phyloP scores from a whole-genome alignment of 176 grass and related monocot species.

The Carex scoparia region DNA sequence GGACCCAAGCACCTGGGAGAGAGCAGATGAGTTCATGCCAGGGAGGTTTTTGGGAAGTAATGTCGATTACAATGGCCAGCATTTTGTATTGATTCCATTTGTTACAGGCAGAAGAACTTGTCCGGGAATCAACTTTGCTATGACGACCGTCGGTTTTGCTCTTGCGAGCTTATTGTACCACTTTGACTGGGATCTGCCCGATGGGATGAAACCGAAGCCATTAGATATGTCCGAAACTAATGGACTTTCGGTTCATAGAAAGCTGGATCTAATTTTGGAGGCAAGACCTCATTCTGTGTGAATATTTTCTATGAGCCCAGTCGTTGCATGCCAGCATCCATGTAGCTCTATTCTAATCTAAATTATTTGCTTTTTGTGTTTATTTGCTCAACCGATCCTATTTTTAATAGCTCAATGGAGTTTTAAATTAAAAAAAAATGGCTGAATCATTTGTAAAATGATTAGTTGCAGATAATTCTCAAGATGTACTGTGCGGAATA shows the following conservation, averaged over 20 bases:
- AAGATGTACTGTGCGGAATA: too few relatives aligned
- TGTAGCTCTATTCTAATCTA: too few relatives aligned
- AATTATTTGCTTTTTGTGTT: too few relatives aligned
- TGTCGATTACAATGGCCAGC: conserved; percentile 27
- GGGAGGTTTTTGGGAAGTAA: background rate
- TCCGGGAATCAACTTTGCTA: conserved; percentile 31
- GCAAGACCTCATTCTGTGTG: conserved; percentile 15
- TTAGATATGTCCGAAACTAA: conserved; percentile 32
- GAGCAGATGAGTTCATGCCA: conserved; percentile 13
- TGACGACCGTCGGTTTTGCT: conserved; percentile 12
- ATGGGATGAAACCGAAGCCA: conserved; percentile 10
- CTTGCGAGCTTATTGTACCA: conserved; percentile 38
- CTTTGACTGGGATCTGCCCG: conserved; percentile 43
- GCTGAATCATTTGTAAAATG: too few relatives aligned
- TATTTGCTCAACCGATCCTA: too few relatives aligned
- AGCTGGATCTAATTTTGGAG: conserved; percentile 13
- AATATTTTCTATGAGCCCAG: background rate
- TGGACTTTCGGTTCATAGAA: background rate
- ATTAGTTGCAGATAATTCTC: too few relatives aligned
- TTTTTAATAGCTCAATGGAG: too few relatives aligned
- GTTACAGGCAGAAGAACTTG: conserved; percentile 51
- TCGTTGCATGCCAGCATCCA: background rate
- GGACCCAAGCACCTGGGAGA: conserved; percentile 27
- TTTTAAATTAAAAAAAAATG: too few relatives aligned
- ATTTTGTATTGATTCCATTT: conserved; percentile 53